A percentile compares a stretch with the other conserved stretches of the same genome.
Evolutionary conservation across 2,329 filamentous ascomycete genomes (phyloP).

Genomic region (Alternaria panax): DNA sequence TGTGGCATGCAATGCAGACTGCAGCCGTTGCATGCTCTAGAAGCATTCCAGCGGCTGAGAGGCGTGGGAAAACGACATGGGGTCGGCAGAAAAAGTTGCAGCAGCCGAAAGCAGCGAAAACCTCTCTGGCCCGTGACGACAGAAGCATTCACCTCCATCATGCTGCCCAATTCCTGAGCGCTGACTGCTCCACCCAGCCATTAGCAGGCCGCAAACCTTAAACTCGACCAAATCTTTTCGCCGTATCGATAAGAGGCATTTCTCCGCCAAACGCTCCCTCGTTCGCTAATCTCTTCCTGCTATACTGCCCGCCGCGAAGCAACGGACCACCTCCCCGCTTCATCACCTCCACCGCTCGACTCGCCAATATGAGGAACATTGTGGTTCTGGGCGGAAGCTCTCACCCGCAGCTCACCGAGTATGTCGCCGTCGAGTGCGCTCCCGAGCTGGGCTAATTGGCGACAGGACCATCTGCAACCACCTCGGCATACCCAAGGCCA

Average conservation of each 20-base stretch:
- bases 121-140: constrained; percentile 30
- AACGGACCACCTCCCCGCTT: background rate
- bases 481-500: constrained; percentile 84
- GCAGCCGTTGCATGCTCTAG: constrained; percentile 2
- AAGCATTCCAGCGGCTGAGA: background rate
- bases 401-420: constrained; percentile 83
- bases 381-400: constrained; percentile 93
- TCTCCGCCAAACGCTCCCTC: constrained; percentile 14
- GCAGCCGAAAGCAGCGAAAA: constrained; percentile 30
- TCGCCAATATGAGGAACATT: constrained; percentile 87
- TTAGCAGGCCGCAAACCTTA: constrained; percentile 24
- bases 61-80: constrained; percentile 3
- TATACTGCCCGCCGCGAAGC: constrained; percentile 18
- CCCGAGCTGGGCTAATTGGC: constrained; percentile 13
- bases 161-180: constrained; percentile 43
- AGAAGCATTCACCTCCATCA: constrained; percentile 33
- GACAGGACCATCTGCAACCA: constrained; percentile 77
- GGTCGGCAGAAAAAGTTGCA: constrained; percentile 11
- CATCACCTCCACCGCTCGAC: constrained; percentile 1
- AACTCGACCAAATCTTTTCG: constrained; percentile 8
- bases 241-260: constrained; percentile 15
- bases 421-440: constrained; percentile 15
- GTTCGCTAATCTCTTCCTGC: constrained; percentile 6
- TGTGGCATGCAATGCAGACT: background rate
- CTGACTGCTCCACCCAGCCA: constrained; percentile 29